These are phyloP conservation scores for Globisporangium uncinulatum DNA, from an alignment of 352 stramenopile genomes.

Conservation along the genomic window DNA sequence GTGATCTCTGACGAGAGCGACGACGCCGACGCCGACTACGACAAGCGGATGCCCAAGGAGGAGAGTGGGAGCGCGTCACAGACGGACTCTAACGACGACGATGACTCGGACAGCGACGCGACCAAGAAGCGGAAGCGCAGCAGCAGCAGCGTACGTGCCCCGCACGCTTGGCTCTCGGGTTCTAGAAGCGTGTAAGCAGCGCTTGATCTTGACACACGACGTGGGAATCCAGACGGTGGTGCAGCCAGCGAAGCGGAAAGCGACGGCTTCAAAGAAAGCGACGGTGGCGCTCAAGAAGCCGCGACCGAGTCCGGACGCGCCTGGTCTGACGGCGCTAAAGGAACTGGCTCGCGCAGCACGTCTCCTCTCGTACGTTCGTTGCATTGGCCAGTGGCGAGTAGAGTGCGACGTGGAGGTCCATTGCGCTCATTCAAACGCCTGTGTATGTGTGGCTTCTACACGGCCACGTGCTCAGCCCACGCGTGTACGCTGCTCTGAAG, in stretches of 20 bases:
- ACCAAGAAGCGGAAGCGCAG: constrained; percentile 8
- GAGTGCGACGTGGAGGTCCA: not conserved
- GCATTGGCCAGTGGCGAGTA: constrained; percentile 1
- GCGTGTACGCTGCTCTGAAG: constrained; percentile 58
- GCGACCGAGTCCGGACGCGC: constrained; percentile 23
- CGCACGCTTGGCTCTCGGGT: too few relatives aligned
- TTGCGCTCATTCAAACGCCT: not conserved
- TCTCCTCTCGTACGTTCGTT: constrained; percentile 50
- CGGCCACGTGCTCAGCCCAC: constrained; percentile 44
- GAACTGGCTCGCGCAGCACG: constrained; percentile 61
- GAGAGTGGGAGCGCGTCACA: constrained; percentile 20
- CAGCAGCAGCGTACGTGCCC: too few relatives aligned
- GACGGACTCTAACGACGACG: constrained; percentile 16
- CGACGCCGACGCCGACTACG: constrained; percentile 12
- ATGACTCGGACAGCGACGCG: constrained; percentile 3
- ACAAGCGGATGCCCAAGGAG: constrained; percentile 10
- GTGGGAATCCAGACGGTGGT: too few relatives aligned
- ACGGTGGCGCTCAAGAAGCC: constrained; percentile 19
- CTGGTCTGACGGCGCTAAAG: constrained; percentile 56
- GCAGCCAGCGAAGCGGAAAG: constrained; percentile 8
- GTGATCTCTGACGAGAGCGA: constrained; percentile 31
- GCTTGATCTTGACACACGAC: too few relatives aligned
- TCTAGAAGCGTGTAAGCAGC: too few relatives aligned
- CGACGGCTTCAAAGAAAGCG: constrained; percentile 13
- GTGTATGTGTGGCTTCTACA: not conserved